Percentiles rank a stretch among this genome's conserved stretches.
Evolutionary conservation across 1,139 yeast genomes (phyloP).

Genomic region (Lodderomyces margitis): DNA sequence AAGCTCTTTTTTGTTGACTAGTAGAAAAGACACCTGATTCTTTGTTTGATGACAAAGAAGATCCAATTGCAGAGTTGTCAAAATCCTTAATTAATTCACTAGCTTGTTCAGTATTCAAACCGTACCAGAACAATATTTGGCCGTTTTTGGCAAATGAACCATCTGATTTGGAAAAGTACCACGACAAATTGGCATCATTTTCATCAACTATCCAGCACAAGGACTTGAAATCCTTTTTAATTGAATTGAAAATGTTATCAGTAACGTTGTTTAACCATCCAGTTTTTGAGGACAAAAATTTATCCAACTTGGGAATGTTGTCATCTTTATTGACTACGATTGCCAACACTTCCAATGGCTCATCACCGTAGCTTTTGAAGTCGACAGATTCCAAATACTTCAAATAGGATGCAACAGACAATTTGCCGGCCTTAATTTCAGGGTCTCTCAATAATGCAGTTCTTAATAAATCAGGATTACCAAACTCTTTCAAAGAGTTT

Average conservation of each 20-base stretch:
- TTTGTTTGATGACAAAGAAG: slow-evolving; percentile 39
- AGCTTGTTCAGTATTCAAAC: slow-evolving; percentile 65
- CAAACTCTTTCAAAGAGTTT: slow-evolving; percentile 66
- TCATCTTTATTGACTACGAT: slow-evolving; percentile 54
- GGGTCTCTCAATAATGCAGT: slow-evolving; percentile 74
- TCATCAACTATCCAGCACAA: slow-evolving; percentile 90
- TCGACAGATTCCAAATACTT: slow-evolving; percentile 60
- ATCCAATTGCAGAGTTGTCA: slow-evolving; percentile 38
- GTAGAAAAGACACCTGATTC: slow-evolving; percentile 44
- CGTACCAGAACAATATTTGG: slow-evolving; percentile 92
- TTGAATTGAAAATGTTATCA: slow-evolving; percentile 85
- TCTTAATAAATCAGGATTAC: slow-evolving; percentile 74
- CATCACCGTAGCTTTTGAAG: slow-evolving; percentile 90
- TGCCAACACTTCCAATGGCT: slow-evolving; percentile 91
- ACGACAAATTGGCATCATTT: slow-evolving; percentile 84
- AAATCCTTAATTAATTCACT: slow-evolving; percentile 67
- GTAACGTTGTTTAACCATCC: slow-evolving; percentile 98
- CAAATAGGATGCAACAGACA: slow-evolving; percentile 80
- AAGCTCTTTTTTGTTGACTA: slow-evolving; percentile 41
- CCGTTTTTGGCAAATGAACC: slow-evolving; percentile 93
- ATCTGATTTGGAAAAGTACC: slow-evolving; percentile 91
- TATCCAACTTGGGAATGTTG: slow-evolving; percentile 73
- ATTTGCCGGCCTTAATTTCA: slow-evolving; percentile 66
- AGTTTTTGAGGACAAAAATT: slow-evolving; percentile 79
- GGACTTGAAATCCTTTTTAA: slow-evolving; percentile 68